These are phyloP conservation scores for Xylaria castorea DNA, from an alignment of 495 filamentous ascomycete genomes.

Conservation along the genomic window DNA sequence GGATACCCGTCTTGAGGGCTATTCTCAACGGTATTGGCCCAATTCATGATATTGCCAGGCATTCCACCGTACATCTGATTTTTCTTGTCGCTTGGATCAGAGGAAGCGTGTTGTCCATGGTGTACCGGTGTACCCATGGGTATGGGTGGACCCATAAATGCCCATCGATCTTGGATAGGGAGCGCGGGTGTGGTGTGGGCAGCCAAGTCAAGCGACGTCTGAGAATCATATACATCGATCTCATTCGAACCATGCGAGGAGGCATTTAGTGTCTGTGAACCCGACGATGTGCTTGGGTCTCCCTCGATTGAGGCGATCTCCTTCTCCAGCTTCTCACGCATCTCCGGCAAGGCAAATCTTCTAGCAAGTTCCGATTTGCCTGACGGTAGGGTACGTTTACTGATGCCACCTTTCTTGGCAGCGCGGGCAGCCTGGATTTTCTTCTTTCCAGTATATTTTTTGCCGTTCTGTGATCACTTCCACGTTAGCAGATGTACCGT, in stretches of 20 bases:
- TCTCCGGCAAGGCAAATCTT: neutral
- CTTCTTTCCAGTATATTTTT: neutral
- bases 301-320: neutral
- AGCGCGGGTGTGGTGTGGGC: no score
- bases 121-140: no score
- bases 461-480: neutral
- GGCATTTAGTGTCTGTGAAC: neutral
- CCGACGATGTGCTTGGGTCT: neutral
- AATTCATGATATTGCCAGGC: neutral
- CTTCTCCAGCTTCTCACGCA: neutral
- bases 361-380: neutral
- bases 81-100: no score
- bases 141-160: no score
- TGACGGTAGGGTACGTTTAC: neutral
- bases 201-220: neutral
- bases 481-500: neutral
- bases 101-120: no score
- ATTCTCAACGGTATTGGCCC: neutral
- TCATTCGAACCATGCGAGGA: neutral
- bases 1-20: neutral
- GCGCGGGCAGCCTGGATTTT: neutral
- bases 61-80: neutral
- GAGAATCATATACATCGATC: neutral
- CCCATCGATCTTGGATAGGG: no score
- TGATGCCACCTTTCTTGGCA: neutral